Evolutionary conservation across 2,329 filamentous ascomycete genomes (phyloP), one percentile per base, ranked within the genome.

Genomic region (Botrytis cinerea): DNA sequence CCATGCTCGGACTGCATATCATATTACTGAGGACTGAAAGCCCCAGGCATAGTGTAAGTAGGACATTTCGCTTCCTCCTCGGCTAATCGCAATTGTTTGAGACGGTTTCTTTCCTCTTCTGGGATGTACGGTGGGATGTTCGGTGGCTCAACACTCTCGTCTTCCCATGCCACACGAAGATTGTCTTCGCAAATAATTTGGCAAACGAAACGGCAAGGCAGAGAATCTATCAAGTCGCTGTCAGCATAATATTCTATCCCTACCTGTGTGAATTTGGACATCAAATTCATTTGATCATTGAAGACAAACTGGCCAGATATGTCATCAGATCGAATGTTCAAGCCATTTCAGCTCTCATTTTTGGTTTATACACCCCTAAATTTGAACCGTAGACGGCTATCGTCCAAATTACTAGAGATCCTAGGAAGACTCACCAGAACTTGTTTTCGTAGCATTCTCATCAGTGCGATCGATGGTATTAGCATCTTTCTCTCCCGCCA

Each of bases 41-140:
- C 45, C 35, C 45, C 45, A 4, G 46, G 66, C 66, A 69, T 69
- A 69, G 32, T 43, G 18, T 69, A 32, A 57, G 64, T 68, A 16
- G 35, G 64, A 28, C 45, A 68, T 38, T 54, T 25, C 2, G 64
- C 64, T 38, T 54, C 46, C 64, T 68, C 64, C n/a, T 54, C 64
- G 7, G 48, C 48, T 16, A 68, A 20, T 1, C 46, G 28, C 2
- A 68, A n/a, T 4, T 22, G 7, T 28, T 20, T 35, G 46, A 48
- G 45, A n/a, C 64, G 64, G 4, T 22, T 10, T 54, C 64, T 38
- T 67, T 67, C 63, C 28, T 67, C 38, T 22, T 25, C 12, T 5
- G 66, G 12, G 38, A 69, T 16, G 7, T 45, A 59, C 5, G 1
- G 40, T 45, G 67, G 67, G 5, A 70, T 16, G 32, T 45, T 25